Evolutionary conservation across 169 alveolate species (phyloP).

Genomic region (Eimeria nieschulzi): DNA sequence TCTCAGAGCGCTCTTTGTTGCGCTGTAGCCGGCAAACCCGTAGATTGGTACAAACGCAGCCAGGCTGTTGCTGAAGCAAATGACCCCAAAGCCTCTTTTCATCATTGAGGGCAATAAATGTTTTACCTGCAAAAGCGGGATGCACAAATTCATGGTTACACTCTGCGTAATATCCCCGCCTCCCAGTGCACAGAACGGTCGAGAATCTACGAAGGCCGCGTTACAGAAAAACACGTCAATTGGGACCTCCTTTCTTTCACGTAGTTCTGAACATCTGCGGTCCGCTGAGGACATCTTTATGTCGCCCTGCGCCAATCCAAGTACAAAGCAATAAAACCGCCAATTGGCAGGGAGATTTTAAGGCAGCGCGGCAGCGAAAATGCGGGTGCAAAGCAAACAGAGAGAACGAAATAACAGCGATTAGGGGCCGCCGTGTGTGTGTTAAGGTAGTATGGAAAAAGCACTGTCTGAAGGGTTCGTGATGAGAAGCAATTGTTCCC

Average conservation of each 20-base stretch:
- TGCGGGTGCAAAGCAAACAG: not conserved
- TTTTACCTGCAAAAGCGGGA: constrained; percentile 60
- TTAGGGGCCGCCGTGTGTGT: too few relatives aligned
- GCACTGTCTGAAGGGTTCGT: too few relatives aligned
- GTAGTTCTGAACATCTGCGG: not conserved
- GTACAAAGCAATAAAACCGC: not conserved
- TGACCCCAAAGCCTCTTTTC: constrained; percentile 51
- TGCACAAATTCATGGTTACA: constrained; percentile 44
- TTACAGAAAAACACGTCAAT: constrained; percentile 67
- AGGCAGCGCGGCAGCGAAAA: not conserved
- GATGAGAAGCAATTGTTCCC: too few relatives aligned
- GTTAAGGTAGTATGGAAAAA: too few relatives aligned
- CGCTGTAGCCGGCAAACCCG: constrained; percentile 71
- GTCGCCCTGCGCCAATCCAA: constrained; percentile 11
- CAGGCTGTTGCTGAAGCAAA: constrained; percentile 70
- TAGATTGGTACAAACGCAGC: constrained; percentile 74
- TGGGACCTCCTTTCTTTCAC: constrained; percentile 41
- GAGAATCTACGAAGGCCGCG: constrained; percentile 69
- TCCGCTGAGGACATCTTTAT: constrained; percentile 6
- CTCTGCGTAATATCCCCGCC: not conserved
- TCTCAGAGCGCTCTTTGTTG: constrained; percentile 69
- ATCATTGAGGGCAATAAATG: constrained; percentile 71
- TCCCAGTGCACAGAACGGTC: constrained; percentile 45
- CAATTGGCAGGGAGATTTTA: not conserved
- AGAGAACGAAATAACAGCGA: not conserved